Evolutionary conservation across 108 stramenopile species (phyloP).

Genomic region (Cyclostephanos tholiformis): DNA sequence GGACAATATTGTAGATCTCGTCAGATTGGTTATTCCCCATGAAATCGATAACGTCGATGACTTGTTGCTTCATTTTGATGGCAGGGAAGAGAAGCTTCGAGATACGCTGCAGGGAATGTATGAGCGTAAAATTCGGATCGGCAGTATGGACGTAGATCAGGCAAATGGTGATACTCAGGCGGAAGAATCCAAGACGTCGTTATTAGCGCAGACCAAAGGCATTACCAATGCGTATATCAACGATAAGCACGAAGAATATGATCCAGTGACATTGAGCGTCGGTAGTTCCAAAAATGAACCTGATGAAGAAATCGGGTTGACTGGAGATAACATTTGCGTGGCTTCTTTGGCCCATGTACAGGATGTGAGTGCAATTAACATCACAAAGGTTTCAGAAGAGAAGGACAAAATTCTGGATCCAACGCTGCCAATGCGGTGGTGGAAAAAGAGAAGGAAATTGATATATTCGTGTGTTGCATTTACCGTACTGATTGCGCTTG

Average conservation of each 20-base stretch:
- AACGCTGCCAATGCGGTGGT: not conserved
- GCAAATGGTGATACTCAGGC: not conserved
- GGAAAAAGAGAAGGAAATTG: not conserved
- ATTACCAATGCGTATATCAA: not conserved
- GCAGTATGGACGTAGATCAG: not conserved
- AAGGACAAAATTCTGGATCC: not conserved
- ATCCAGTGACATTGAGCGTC: no score
- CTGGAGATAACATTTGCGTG: not conserved
- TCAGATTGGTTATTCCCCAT: not conserved
- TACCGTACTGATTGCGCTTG: not conserved
- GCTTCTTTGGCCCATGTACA: no score
- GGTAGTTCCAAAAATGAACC: not conserved
- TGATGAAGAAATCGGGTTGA: not conserved
- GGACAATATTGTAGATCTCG: not conserved
- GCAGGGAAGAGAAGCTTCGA: slow-evolving; percentile 10
- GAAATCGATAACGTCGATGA: slow-evolving; percentile 6
- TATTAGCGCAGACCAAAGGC: not conserved
- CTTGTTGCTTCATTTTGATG: slow-evolving; percentile 1
- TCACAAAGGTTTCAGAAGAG: not conserved
- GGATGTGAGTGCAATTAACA: not conserved
- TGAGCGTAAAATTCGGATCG: not conserved
- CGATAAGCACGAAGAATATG: no score
- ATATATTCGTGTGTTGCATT: not conserved
- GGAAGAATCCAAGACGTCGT: not conserved
- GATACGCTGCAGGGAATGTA: not conserved